These are phyloP conservation scores for Chalciporus pseudorubinellus DNA, from an alignment of 768 basidiomycete genomes.

Conservation along the genomic window DNA sequence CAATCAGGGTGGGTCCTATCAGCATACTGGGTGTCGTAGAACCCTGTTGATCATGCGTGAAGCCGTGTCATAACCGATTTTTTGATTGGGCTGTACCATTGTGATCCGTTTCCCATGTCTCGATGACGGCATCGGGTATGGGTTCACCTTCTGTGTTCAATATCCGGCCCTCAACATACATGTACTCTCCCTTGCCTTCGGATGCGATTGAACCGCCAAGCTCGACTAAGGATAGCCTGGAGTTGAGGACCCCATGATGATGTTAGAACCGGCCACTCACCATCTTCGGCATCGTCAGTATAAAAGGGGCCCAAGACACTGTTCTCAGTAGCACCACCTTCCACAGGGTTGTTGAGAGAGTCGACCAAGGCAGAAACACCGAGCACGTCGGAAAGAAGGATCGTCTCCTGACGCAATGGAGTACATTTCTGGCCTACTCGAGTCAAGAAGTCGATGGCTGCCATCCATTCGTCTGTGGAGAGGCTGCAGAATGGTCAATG, in stretches of 20 bases:
- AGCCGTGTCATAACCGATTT: constrained; percentile 20
- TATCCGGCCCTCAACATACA: constrained; percentile 77
- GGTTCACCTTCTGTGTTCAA: constrained; percentile 58
- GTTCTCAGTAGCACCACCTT: constrained; percentile 62
- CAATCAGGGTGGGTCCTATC: constrained; percentile 63
- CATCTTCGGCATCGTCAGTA: constrained; percentile 70
- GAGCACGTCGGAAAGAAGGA: constrained; percentile 79
- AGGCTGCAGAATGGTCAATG: constrained; percentile 37
- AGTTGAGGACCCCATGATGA: not conserved
- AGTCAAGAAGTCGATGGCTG: constrained; percentile 76
- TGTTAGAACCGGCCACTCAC: constrained; percentile 37
- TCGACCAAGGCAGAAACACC: constrained; percentile 81
- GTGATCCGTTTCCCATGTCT: constrained; percentile 83
- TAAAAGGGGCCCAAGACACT: constrained; percentile 83
- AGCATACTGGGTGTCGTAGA: constrained; percentile 52
- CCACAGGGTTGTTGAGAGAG: constrained; percentile 64
- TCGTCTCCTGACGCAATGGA: constrained; percentile 72
- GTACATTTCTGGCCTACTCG: constrained; percentile 70
- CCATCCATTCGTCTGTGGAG: constrained; percentile 86
- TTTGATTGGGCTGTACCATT: constrained; percentile 42
- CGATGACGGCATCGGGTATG: constrained; percentile 62
- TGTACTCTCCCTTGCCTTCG: constrained; percentile 81
- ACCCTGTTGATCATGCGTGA: constrained; percentile 9
- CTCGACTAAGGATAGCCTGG: constrained; percentile 42
- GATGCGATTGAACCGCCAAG: constrained; percentile 78